Base-by-base conservation (phyloP, 2,329 filamentous ascomycete species). In the Apiospora pterosperma region DNA sequence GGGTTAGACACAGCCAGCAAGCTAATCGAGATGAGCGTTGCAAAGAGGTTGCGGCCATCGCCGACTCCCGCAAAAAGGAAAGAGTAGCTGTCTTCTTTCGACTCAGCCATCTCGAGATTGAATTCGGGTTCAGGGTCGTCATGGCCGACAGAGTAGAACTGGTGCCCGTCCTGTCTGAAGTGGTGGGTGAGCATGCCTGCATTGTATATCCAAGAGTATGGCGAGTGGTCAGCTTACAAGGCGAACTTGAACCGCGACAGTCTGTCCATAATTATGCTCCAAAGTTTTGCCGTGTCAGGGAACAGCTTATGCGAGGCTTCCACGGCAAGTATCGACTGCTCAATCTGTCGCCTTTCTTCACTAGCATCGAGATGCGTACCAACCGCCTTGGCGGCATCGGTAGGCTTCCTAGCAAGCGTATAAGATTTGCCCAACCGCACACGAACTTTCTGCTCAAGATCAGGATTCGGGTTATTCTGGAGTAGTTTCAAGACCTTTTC, bases 31-130 rank as follows among this genome's bases (percentile, higher is more conserved):
- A 61, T 21, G n/a, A 73, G 62, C 7, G 69, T 67, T 5, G 28
- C 14, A 23, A 71, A 70, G 31, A 71, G 36, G 36, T 72, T 65
- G 5, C 69, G 68, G 19, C 65, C 71, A 48, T 74, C 70, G 12
- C 72, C 72, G 61, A 65, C 68, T 25, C 72, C 69, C 21, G 68
- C 71, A 58, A 73, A 68, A 38, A 74, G 62, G 19, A 71, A 64
- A 4, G 67, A 62, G 2, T 73, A 23, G 23, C 68, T 60, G 23
- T 65, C 62, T n/a, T 59, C n/a, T 5, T 48, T n/a, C 3, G 42
- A 64, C 7, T 48, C 28, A 11, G 48, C 28, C 21, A 63, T 42
- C 8, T 41, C 4, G 2, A 59, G 36, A 19, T 69, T 67, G 41
- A 65, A 64, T 12, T 69, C 48, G n/a, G 59, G 31, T 28, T 67